Evolutionary conservation across 2,329 filamentous ascomycete genomes (phyloP).

Genomic region (Nakataea oryzae): DNA sequence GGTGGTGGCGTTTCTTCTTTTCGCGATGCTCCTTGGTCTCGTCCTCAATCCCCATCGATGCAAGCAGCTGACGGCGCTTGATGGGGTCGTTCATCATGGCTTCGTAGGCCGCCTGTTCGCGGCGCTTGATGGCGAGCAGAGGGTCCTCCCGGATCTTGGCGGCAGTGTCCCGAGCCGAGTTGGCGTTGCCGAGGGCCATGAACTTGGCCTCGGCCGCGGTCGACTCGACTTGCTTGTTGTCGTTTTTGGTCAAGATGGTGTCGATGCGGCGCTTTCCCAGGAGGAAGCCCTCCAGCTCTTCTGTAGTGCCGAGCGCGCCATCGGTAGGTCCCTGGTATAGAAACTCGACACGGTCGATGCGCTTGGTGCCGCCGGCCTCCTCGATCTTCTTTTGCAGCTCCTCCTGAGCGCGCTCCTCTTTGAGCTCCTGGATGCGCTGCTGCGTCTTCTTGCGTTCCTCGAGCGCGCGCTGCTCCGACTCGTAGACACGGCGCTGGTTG

Average conservation of each 20-base stretch:
- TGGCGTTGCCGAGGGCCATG: constrained; percentile 56
- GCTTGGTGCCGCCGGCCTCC: constrained; percentile 71
- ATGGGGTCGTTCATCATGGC: constrained; percentile 70
- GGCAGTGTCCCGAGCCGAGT: constrained; percentile 68
- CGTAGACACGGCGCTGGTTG: constrained; percentile 86
- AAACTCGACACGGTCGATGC: constrained; percentile 83
- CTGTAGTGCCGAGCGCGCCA: constrained; percentile 64
- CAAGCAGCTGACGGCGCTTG: constrained; percentile 56
- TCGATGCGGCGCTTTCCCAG: constrained; percentile 90
- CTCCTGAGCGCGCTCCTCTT: constrained; percentile 85
- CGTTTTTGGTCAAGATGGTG: constrained; percentile 65
- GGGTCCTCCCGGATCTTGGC: constrained; percentile 86
- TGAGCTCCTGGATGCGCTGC: constrained; percentile 82
- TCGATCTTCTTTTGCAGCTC: constrained; percentile 87
- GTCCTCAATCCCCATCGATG: constrained; percentile 47
- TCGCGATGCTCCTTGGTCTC: constrained; percentile 25
- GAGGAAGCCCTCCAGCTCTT: constrained; percentile 90
- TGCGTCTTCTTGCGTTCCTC: constrained; percentile 92
- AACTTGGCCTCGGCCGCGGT: constrained; percentile 47
- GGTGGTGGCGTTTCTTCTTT: constrained; percentile 24
- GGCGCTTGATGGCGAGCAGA: constrained; percentile 82
- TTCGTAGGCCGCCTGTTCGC: constrained; percentile 74
- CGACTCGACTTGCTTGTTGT: constrained; percentile 74
- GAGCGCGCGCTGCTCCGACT: constrained; percentile 84
- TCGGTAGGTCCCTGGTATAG: constrained; percentile 88